These are phyloP conservation scores for Ophiosphaerella herpotricha DNA, from an alignment of 2,329 filamentous ascomycete genomes.

Conservation along the genomic window DNA sequence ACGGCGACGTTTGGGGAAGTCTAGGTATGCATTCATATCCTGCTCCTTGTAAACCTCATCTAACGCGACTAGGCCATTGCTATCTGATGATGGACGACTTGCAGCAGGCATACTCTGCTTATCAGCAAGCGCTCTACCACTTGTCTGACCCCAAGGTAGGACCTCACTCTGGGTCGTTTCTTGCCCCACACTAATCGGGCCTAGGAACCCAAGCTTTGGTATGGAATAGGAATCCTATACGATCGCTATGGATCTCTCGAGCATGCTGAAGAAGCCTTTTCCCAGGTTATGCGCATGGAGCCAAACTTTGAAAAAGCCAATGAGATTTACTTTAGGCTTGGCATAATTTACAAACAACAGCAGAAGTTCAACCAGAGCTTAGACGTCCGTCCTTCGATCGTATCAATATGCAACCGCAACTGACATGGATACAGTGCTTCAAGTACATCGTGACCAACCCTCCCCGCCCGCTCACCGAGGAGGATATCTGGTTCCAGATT, in stretches of 20 bases:
- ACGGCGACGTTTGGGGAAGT: slow-evolving; percentile 96
- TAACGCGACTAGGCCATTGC: slow-evolving; percentile 74
- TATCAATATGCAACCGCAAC: neutral
- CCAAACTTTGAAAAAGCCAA: slow-evolving; percentile 98
- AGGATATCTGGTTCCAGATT: slow-evolving; percentile 99
- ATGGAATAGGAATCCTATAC: slow-evolving; percentile 96
- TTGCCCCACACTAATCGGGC: slow-evolving; percentile 2
- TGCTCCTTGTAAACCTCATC: neutral
- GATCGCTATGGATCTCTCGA: slow-evolving; percentile 95
- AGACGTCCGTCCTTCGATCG: slow-evolving; percentile 64
- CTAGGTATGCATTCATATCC: slow-evolving; percentile 64
- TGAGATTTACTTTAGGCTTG: slow-evolving; percentile 96
- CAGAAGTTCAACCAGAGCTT: slow-evolving; percentile 90
- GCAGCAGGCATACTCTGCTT: slow-evolving; percentile 94
- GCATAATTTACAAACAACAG: slow-evolving; percentile 99
- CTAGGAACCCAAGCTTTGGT: slow-evolving; percentile 96
- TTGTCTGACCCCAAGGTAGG: slow-evolving; percentile 86
- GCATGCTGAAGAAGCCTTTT: slow-evolving; percentile 97
- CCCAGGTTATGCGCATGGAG: slow-evolving; percentile 98
- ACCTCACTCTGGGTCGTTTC: neutral
- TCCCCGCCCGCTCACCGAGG: slow-evolving; percentile 88
- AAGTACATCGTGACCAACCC: slow-evolving; percentile 96
- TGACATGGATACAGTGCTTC: slow-evolving; percentile 74
- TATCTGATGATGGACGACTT: slow-evolving; percentile 98
- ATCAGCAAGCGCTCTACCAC: slow-evolving; percentile 93